Conservation (phyloP, 345 rosid species). For the Rhizophora mangle region DNA sequence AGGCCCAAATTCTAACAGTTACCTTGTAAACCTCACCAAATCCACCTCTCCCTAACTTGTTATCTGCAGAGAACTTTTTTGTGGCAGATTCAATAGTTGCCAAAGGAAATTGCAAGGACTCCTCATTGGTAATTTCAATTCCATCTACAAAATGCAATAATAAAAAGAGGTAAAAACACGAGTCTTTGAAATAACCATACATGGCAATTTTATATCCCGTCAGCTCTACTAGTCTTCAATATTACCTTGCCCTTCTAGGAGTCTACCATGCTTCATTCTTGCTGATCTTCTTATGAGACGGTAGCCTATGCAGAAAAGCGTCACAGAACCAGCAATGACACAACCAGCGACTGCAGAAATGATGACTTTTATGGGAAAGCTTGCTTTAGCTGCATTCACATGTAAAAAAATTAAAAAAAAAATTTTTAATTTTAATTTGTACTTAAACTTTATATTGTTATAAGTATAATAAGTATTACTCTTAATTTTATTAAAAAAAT, state of each 20-base stretch:
- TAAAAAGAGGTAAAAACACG: too few species aligned
- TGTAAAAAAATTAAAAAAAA: too few species aligned
- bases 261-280: constrained; percentile 6
- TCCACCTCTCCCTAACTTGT: constrained; percentile 70
- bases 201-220: too few species aligned
- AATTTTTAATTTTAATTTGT: too few species aligned
- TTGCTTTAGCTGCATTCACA: too few species aligned
- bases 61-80: constrained; percentile 41
- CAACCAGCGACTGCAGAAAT: not conserved
- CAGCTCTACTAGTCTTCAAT: not conserved
- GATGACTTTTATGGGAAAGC: not conserved
- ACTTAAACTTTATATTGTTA: too few species aligned
- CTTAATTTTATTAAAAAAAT: too few species aligned
- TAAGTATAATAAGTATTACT: too few species aligned
- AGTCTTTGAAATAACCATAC: too few species aligned
- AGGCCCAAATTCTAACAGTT: not conserved
- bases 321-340: not conserved
- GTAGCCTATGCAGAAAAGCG: constrained; percentile 5
- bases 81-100: constrained; percentile 42
- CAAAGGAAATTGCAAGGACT: constrained; percentile 44
- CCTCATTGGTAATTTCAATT: constrained; percentile 28
- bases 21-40: constrained; percentile 71
- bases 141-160: constrained; percentile 23
- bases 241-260: constrained; percentile 16
- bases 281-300: constrained; percentile 5